Evolutionary conservation across 2,329 filamentous ascomycete species (phyloP).

Genomic region (Fusarium nodosum): DNA sequence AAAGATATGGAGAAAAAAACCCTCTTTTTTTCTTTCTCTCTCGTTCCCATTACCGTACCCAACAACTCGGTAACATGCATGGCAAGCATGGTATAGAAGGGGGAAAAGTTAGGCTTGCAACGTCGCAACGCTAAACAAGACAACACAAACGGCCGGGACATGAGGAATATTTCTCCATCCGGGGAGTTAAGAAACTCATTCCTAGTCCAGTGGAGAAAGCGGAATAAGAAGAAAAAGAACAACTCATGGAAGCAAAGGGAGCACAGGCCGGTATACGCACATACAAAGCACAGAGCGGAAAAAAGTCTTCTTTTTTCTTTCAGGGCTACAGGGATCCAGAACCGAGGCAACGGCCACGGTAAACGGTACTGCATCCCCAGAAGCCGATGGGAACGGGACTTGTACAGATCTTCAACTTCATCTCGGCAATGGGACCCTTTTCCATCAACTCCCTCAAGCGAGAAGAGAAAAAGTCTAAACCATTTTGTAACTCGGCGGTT

Average conservation of each 20-base stretch:
- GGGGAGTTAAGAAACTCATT: constrained; percentile 8
- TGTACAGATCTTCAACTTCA: constrained; percentile 21
- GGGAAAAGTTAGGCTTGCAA: constrained; percentile 24
- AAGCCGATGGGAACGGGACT: constrained; percentile 11
- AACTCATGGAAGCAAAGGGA: constrained; percentile 7
- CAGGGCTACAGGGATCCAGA: constrained; percentile 7
- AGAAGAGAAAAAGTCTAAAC: constrained; percentile 24
- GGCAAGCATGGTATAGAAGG: not conserved
- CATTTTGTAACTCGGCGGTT: constrained; percentile 21
- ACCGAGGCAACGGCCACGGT: constrained; percentile 18
- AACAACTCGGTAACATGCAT: constrained; percentile 31
- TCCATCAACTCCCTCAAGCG: not conserved
- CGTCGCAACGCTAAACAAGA: constrained; percentile 25
- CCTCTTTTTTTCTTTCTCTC: not conserved
- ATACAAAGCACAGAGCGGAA: not conserved
- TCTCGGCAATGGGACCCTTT: constrained; percentile 13
- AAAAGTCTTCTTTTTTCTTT: constrained; percentile 17
- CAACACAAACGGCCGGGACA: constrained; percentile 17
- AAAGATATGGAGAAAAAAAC: not conserved
- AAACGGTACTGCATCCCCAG: not conserved
- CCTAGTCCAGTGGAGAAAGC: constrained; percentile 13
- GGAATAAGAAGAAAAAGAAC: constrained; percentile 8
- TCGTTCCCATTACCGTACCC: constrained; percentile 21
- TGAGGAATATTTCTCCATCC: constrained; percentile 16
- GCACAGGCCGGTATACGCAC: constrained; percentile 10